Evolutionary conservation across 768 basidiomycete genomes (phyloP).

Genomic region (Leucosporidium creatinivorum): DNA sequence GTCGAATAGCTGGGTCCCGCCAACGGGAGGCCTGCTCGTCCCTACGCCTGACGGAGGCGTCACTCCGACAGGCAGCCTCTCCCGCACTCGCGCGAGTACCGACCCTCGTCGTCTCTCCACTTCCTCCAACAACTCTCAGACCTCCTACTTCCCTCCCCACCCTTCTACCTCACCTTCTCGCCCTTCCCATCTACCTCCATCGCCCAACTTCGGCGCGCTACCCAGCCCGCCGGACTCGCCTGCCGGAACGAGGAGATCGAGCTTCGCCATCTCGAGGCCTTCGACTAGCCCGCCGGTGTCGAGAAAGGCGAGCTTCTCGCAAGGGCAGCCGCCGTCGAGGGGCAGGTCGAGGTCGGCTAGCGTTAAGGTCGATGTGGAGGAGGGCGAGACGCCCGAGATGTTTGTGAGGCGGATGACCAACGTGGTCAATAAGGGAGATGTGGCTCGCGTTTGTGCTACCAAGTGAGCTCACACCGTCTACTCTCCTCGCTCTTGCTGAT

Average conservation of each 20-base stretch:
- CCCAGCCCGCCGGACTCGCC: too few species aligned
- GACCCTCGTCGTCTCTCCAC: not conserved
- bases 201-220: too few species aligned
- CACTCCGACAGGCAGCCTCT: not conserved
- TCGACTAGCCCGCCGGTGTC: not conserved
- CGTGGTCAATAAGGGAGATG: conserved; percentile 64
- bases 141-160: not conserved
- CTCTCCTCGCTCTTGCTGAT: not conserved
- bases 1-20: not conserved
- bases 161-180: too few species aligned
- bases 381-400: conserved; percentile 59
- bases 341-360: conserved; percentile 13
- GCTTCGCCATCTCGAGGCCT: too few species aligned
- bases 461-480: conserved; percentile 49
- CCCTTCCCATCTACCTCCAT: too few species aligned
- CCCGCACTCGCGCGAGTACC: not conserved
- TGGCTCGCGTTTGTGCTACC: conserved; percentile 71
- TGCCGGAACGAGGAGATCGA: too few species aligned
- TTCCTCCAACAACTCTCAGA: not conserved
- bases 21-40: not conserved
- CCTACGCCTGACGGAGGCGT: not conserved
- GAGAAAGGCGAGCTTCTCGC: not conserved
- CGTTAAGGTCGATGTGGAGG: conserved; percentile 29
- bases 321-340: not conserved
- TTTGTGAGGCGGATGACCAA: conserved; percentile 60